Conservation (phyloP, 495 filamentous ascomycete species). For the Neurospora sp. region DNA sequence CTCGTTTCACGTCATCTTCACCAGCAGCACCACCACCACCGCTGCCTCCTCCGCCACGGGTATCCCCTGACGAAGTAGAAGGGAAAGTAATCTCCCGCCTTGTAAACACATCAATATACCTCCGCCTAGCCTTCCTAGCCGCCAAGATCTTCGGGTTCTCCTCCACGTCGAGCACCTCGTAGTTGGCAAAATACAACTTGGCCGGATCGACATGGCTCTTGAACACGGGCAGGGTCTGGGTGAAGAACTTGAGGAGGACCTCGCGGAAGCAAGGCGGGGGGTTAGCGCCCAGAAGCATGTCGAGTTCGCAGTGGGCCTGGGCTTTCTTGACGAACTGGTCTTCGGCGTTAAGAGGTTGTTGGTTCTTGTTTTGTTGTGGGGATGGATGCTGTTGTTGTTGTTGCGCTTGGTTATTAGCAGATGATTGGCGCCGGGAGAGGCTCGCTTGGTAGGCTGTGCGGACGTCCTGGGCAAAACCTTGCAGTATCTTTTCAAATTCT, state of each 20-base stretch:
- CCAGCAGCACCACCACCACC: constrained; percentile 7
- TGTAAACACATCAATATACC: constrained; percentile 36
- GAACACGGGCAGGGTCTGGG: constrained; percentile 30
- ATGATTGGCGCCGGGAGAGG: constrained; percentile 16
- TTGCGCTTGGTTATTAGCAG: constrained; percentile 13
- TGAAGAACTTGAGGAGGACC: constrained; percentile 39
- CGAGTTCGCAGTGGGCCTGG: constrained; percentile 33
- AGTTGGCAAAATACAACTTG: constrained; percentile 42
- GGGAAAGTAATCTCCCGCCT: constrained; percentile 3
- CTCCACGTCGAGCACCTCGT: constrained; percentile 36
- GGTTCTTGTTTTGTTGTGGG: constrained; percentile 1
- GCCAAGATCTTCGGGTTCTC: constrained; percentile 25
- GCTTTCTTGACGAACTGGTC: constrained; percentile 29
- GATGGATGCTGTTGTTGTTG: constrained; percentile 6
- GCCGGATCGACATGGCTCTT: constrained; percentile 30
- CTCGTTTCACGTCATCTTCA: background rate
- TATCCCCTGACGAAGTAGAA: background rate
- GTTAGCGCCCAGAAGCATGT: constrained; percentile 36
- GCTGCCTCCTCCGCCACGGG: background rate
- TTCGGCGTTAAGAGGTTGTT: constrained; percentile 12
- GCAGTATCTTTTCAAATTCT: constrained; percentile 41
- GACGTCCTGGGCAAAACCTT: constrained; percentile 32
- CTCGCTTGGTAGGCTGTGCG: constrained; percentile 35
- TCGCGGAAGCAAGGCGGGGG: constrained; percentile 38
- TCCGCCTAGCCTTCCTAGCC: constrained; percentile 11